Percentiles rank a stretch among this genome's conserved stretches.
Conservation (phyloP, 2,329 filamentous ascomycete species). For the Fonsecaea nubica region DNA sequence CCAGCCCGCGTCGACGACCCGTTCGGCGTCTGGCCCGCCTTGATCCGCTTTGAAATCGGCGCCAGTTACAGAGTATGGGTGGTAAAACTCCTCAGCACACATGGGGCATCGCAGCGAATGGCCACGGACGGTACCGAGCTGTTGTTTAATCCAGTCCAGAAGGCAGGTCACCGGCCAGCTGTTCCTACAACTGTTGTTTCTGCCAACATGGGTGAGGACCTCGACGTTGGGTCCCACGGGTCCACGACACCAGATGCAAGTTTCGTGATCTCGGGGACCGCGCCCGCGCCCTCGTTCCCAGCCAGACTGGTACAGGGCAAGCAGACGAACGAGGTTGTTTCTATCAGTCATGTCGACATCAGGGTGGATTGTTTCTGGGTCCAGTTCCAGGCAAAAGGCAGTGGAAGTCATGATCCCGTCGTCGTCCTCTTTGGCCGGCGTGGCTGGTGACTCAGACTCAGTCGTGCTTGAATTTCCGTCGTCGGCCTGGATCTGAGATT, state of each 20-base stretch:
- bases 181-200: constrained; percentile 25
- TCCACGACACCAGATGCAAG: constrained; percentile 31
- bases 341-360: constrained; percentile 20
- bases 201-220: constrained; percentile 28
- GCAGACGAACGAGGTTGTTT: constrained; percentile 24
- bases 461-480: neutral
- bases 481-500: constrained; percentile 2
- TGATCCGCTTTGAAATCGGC: constrained; percentile 10
- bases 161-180: constrained; percentile 29
- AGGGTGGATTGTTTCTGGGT: constrained; percentile 22
- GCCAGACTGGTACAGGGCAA: constrained; percentile 18
- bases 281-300: constrained; percentile 26
- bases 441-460: neutral
- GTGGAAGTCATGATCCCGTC: neutral
- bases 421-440: neutral
- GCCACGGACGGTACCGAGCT: constrained; percentile 6
- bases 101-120: constrained; percentile 27
- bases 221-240: constrained; percentile 20
- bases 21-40: constrained; percentile 3
- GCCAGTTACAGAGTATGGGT: neutral
- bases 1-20: constrained; percentile 10
- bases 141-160: constrained; percentile 18
- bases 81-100: constrained; percentile 24
- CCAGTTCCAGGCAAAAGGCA: constrained; percentile 6
- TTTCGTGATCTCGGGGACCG: constrained; percentile 26